Percentiles rank a stretch among this genome's conserved stretches.
Conservation (phyloP, 1,284 basidiomycete species). For the Sanghuangporus weigelae region DNA sequence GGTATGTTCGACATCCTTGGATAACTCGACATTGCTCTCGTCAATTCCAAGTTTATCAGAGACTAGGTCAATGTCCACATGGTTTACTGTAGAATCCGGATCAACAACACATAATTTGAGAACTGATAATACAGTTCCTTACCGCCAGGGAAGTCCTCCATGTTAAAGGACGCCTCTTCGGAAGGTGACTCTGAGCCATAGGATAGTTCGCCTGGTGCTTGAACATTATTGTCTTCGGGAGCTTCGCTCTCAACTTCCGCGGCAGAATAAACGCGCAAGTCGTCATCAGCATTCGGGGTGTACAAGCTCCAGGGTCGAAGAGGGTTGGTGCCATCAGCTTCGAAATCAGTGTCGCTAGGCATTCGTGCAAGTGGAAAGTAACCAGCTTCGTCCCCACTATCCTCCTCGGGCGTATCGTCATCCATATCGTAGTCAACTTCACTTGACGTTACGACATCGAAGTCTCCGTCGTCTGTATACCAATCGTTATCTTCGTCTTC, state of each 20-base stretch:
- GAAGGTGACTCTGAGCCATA: conserved; percentile 21
- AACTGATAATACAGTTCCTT: background rate
- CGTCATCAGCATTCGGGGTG: background rate
- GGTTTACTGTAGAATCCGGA: background rate
- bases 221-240: conserved; percentile 26
- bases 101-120: background rate
- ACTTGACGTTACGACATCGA: conserved; percentile 34
- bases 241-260: conserved; percentile 30
- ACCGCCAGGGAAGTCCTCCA: background rate
- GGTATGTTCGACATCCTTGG: background rate
- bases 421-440: conserved; percentile 33
- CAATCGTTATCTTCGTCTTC: conserved; percentile 44
- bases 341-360: background rate
- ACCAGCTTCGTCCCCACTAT: background rate
- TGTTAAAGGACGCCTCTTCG: conserved; percentile 3
- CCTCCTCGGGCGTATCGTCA: conserved; percentile 25
- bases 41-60: background rate
- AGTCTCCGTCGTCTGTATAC: conserved; percentile 21
- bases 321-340: background rate
- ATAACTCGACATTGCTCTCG: background rate
- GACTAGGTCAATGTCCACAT: background rate
- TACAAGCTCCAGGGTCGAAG: background rate
- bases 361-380: background rate
- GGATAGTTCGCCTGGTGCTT: background rate
- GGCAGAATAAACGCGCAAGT: background rate